Percentiles rank a stretch among this genome's conserved stretches.
Evolutionary conservation across 768 basidiomycete genomes (phyloP).

Genomic region (Agrocybe praecox): DNA sequence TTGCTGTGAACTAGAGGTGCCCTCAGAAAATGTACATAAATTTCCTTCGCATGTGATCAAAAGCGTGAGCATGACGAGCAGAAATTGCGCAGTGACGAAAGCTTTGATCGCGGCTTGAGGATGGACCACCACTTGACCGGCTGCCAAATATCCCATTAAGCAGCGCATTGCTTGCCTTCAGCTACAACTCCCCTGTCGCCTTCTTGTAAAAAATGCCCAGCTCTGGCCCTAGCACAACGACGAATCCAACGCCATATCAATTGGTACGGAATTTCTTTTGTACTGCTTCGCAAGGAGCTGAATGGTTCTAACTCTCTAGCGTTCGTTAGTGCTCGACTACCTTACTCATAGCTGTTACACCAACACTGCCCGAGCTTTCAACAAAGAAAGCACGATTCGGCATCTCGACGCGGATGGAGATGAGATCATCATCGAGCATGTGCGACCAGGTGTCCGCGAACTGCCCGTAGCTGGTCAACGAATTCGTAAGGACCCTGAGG

Average conservation of each 20-base stretch:
- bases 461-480: background rate
- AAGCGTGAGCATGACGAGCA: slow-evolving; percentile 4
- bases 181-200: background rate
- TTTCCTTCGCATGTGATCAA: background rate
- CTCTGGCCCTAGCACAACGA: too few species aligned
- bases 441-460: background rate
- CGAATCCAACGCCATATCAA: slow-evolving; percentile 43
- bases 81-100: background rate
- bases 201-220: slow-evolving; percentile 14
- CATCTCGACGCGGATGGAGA: slow-evolving; percentile 74
- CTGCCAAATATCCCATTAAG: background rate
- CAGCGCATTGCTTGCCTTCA: slow-evolving; percentile 3
- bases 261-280: slow-evolving; percentile 34
- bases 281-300: background rate
- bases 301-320: slow-evolving; percentile 37
- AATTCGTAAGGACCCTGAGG: slow-evolving; percentile 4
- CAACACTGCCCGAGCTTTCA: slow-evolving; percentile 70
- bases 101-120: slow-evolving; percentile 9
- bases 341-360: slow-evolving; percentile 75
- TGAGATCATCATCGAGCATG: slow-evolving; percentile 41
- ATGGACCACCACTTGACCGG: slow-evolving; percentile 13
- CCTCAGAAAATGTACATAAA: background rate
- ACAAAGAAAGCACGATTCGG: slow-evolving; percentile 59
- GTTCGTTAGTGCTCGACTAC: slow-evolving; percentile 73
- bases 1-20: slow-evolving; percentile 1